A percentile compares a stretch with the other conserved stretches of the same genome.
phyloP scores from a whole-genome alignment of 1,284 basidiomycete species.

The Puccinia horiana region DNA sequence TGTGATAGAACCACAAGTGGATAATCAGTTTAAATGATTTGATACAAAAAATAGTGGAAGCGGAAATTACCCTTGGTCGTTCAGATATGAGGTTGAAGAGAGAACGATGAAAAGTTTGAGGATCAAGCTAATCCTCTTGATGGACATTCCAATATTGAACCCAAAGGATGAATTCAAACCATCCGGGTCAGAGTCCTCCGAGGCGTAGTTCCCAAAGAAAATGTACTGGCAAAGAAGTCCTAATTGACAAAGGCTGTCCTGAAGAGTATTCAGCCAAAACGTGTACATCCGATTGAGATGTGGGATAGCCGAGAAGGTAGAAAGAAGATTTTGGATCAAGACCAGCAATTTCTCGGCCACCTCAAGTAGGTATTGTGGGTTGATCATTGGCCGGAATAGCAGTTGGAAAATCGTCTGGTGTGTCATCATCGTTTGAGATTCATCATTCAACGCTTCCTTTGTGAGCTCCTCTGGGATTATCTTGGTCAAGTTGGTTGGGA shows the following conservation, averaged over 20 bases:
- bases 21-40: not conserved
- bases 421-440: not conserved
- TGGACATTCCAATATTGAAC: not conserved
- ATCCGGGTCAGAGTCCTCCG: not conserved
- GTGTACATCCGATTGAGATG: not conserved
- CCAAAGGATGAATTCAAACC: not conserved
- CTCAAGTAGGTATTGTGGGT: not conserved
- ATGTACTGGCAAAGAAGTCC: not conserved
- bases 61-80: constrained; percentile 1
- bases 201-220: not conserved
- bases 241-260: not conserved
- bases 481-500: not conserved
- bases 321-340: not conserved
- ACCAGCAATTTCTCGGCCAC: not conserved
- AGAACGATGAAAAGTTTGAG: constrained; percentile 7
- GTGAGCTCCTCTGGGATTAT: not conserved
- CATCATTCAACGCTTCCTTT: not conserved
- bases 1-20: not conserved
- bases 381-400: not conserved
- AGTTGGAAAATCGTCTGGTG: constrained; percentile 17
- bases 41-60: not conserved
- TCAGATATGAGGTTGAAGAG: constrained; percentile 3
- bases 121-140: not conserved
- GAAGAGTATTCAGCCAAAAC: constrained; percentile 1
- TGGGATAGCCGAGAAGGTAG: not conserved